A percentile compares a stretch with the other conserved stretches of the same genome.
These are phyloP conservation scores for Dacryopinax primogenitus DNA, from an alignment of 768 basidiomycete species.

Conservation along the genomic window DNA sequence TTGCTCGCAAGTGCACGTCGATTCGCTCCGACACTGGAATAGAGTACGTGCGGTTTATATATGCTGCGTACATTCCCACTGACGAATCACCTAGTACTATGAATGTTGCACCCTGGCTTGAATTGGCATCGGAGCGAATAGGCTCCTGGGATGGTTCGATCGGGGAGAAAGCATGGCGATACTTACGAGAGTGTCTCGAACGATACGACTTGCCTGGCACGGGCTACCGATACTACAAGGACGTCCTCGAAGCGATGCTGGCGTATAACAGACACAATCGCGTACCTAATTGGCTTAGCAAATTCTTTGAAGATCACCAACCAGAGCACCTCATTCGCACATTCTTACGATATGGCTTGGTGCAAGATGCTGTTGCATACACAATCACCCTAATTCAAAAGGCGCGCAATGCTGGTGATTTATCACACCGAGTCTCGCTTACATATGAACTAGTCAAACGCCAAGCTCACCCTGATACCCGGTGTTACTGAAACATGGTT, in stretches of 20 bases:
- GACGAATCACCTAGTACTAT: neutral
- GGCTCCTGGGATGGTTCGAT: conserved; percentile 73
- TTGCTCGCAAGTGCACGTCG: conserved; percentile 68
- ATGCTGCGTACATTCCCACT: neutral
- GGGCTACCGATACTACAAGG: conserved; percentile 64
- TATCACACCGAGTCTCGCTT: neutral
- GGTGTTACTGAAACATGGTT: conserved; percentile 43
- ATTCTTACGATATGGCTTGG: conserved; percentile 63
- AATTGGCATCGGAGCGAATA: conserved; percentile 51
- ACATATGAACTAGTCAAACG: neutral
- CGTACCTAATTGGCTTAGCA: conserved; percentile 75
- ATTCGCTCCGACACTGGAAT: conserved; percentile 49
- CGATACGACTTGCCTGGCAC: conserved; percentile 61
- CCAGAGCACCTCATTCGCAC: conserved; percentile 73
- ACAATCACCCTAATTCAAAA: conserved; percentile 57
- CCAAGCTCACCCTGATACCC: neutral
- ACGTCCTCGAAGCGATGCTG: conserved; percentile 63
- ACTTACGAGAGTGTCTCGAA: conserved; percentile 65
- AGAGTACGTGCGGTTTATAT: conserved; percentile 11
- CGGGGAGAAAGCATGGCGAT: conserved; percentile 74
- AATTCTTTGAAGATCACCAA: conserved; percentile 61
- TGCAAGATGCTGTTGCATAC: conserved; percentile 65
- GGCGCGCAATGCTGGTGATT: conserved; percentile 34
- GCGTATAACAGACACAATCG: conserved; percentile 41
- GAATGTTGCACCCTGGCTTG: conserved; percentile 42